phyloP scores from a whole-genome alignment of 2,329 filamentous ascomycete genomes.

The Apiospora sp. region DNA sequence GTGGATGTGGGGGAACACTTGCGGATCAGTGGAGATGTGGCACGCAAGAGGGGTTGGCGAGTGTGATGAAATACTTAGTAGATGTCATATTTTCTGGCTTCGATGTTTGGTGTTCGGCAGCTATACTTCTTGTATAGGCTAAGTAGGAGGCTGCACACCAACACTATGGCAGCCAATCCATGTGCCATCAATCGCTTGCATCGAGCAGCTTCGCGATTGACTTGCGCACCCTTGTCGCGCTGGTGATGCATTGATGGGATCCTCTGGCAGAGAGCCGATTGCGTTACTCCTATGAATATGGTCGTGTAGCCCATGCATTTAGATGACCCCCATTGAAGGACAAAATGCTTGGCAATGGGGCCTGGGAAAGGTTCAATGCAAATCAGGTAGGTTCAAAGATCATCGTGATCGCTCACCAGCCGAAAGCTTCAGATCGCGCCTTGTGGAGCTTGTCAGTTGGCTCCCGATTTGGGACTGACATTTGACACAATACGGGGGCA shows the following conservation, averaged over 20 bases:
- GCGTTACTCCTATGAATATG: not conserved
- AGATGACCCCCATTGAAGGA: constrained; percentile 1
- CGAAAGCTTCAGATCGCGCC: constrained; percentile 11
- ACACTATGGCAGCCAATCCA: not conserved
- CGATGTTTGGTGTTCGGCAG: not conserved
- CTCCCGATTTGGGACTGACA: not conserved
- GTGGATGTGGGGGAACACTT: not conserved
- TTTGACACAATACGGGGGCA: not conserved
- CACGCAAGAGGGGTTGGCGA: not conserved
- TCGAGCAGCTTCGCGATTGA: not conserved
- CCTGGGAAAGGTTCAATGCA: not conserved
- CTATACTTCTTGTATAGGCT: not conserved
- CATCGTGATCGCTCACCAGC: not conserved
- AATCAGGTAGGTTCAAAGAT: not conserved
- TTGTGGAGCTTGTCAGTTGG: not conserved
- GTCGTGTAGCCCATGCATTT: not conserved
- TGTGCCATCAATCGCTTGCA: not conserved
- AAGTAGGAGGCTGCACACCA: not conserved
- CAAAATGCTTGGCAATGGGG: not conserved
- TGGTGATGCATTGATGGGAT: not conserved
- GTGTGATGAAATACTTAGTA: not conserved
- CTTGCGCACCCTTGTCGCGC: not conserved
- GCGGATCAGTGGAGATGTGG: not conserved
- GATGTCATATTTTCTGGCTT: not conserved
- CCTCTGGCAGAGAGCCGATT: not conserved